phyloP scores from a whole-genome alignment of 768 basidiomycete species.

The Leucocoprinus leucothites region DNA sequence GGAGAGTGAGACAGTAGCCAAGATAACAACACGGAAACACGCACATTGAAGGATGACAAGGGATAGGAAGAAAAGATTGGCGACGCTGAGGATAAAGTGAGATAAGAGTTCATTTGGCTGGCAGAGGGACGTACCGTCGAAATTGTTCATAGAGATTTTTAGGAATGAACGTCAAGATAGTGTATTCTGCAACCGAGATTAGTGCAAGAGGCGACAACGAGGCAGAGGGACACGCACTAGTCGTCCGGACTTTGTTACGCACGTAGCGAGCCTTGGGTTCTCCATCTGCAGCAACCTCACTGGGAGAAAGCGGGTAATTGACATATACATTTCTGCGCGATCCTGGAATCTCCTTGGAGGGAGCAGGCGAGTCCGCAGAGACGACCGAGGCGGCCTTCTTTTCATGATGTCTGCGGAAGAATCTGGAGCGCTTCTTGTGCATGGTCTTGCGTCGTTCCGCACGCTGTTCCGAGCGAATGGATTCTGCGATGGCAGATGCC shows the following conservation, averaged over 20 bases:
- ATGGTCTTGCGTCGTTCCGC: constrained; percentile 54
- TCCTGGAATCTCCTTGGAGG: constrained; percentile 44
- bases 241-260: constrained; percentile 92
- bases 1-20: constrained; percentile 3
- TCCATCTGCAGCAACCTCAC: constrained; percentile 67
- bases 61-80: constrained; percentile 89
- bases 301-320: constrained; percentile 62
- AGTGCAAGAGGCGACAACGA: constrained; percentile 8
- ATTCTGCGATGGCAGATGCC: constrained; percentile 85
- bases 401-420: constrained; percentile 50
- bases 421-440: constrained; percentile 49
- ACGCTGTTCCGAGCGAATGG: constrained; percentile 73
- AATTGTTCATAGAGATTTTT: constrained; percentile 97
- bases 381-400: constrained; percentile 37
- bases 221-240: constrained; percentile 57
- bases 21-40: constrained; percentile 17
- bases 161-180: constrained; percentile 84
- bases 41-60: constrained; percentile 79
- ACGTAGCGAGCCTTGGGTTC: constrained; percentile 79
- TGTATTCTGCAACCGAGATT: constrained; percentile 64
- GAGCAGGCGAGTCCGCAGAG: constrained; percentile 21
- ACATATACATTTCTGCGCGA: constrained; percentile 76
- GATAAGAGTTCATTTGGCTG: not conserved
- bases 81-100: constrained; percentile 46
- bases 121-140: constrained; percentile 52